phyloP scores from a whole-genome alignment of 2,329 filamentous ascomycete species.

The Mycosphaerelloides madeirae region DNA sequence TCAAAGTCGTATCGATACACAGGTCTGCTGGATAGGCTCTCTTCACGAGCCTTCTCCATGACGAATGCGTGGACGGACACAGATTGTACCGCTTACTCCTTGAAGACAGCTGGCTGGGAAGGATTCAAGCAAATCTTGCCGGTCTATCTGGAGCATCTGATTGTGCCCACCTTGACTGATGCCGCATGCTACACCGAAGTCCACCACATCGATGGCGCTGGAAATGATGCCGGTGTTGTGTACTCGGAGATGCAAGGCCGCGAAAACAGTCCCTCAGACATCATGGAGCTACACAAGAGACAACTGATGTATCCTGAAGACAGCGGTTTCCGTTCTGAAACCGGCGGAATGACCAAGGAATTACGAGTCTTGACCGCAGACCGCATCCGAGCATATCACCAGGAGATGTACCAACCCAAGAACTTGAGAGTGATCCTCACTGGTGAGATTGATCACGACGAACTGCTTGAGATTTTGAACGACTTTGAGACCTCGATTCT shows the following conservation, averaged over 20 bases:
- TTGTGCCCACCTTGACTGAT: conserved; percentile 87
- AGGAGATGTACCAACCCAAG: conserved; percentile 95
- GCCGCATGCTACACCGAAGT: conserved; percentile 93
- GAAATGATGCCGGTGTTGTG: conserved; percentile 81
- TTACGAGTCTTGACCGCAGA: conserved; percentile 80
- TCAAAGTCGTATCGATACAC: conserved; percentile 93
- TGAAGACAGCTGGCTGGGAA: conserved; percentile 94
- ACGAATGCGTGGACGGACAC: conserved; percentile 98
- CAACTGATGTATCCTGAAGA: conserved; percentile 81
- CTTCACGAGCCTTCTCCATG: conserved; percentile 83
- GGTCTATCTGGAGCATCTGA: conserved; percentile 89
- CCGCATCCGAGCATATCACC: conserved; percentile 89
- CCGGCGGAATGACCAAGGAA: conserved; percentile 93
- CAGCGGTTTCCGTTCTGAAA: conserved; percentile 93
- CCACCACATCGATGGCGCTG: conserved; percentile 87
- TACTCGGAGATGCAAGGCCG: conserved; percentile 99
- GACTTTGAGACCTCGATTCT: conserved; percentile 83
- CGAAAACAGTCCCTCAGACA: conserved; percentile 74
- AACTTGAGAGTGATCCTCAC: conserved; percentile 88
- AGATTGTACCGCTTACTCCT: conserved; percentile 92
- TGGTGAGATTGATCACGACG: conserved; percentile 80
- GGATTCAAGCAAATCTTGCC: conserved; percentile 92
- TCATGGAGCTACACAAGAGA: conserved; percentile 81
- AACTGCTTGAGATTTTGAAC: conserved; percentile 77
- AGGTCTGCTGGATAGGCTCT: conserved; percentile 88